Evolutionary conservation across 179 eudicot genomes (phyloP), one percentile per base, ranked within the genome.

Genomic region (Gypsophila paniculata): DNA sequence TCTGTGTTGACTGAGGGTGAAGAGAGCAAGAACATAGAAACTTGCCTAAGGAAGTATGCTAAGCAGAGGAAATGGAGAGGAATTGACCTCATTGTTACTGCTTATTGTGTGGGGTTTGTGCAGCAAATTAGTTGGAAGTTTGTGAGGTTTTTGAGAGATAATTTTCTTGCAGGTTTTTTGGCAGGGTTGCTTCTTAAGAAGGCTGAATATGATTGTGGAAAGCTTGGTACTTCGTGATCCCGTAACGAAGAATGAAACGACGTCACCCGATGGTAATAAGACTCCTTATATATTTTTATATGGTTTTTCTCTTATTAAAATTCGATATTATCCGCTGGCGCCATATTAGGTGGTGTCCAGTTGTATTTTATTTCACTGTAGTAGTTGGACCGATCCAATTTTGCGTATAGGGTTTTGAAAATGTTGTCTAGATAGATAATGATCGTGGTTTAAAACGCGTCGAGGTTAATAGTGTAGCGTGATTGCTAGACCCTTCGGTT

Each of bases 31-130:
- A 82, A 69, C 76, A 82, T 84, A 49, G 75, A 75, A 72, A 70
- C 2, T 51, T 78, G 83, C 6, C 51, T 85, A 42, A 39, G 5
- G 11, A 68, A 68, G 2, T 77, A 72, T 53, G 76, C 76, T 14
- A 68, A 73, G 23, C 74, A 80, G 65, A 80, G 88, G 59, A 85
- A 53, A 38, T 77, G 80, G 80, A 77, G 80, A 67, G 69, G 61
- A 8, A 39, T 73, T 23, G 65, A 72, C 23, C 76, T 77, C 8
- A 67, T 77, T 53, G 61, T 57, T 25, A 61, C 70, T 0, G 62
- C 62, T 38, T 73, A 77, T 52, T 10, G 68, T 17, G 46, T 77
- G n/a, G 80, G 80, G 18, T 23, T n/a, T 15, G 29, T 73, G n/a
- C 60, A 68, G 44, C 77, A 77, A 55, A 73, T 59, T n/a, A 42